phyloP scores from a whole-genome alignment of 805 yeast species.

The Saturnispora serradocipensis region DNA sequence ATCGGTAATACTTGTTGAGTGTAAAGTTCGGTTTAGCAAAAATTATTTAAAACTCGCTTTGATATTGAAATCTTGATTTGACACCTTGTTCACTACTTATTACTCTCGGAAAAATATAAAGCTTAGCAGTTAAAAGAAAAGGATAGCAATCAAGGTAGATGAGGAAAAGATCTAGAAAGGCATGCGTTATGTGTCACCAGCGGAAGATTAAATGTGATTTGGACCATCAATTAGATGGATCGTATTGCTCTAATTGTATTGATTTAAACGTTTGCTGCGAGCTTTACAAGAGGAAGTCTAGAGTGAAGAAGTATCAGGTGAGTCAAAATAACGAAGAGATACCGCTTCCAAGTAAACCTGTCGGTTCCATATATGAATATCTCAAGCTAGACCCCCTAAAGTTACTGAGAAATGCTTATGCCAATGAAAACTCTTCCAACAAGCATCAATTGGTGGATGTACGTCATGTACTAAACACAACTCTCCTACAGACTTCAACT shows the following conservation, averaged over 20 bases:
- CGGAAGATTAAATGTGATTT: conserved; percentile 72
- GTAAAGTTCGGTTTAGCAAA: background rate
- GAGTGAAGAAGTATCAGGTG: conserved; percentile 36
- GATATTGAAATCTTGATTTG: background rate
- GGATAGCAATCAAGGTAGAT: conserved; percentile 16
- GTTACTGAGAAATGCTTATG: background rate
- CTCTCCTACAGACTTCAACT: background rate
- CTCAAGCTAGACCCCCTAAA: conserved; percentile 16
- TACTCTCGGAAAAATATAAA: background rate
- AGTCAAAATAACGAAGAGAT: conserved; percentile 12
- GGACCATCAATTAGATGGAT: conserved; percentile 33
- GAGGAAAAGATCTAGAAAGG: conserved; percentile 55
- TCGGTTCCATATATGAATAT: conserved; percentile 6
- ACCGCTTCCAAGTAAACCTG: conserved; percentile 5
- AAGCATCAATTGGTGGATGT: background rate
- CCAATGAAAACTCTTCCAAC: background rate
- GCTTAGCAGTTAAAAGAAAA: background rate
- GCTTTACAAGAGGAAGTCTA: conserved; percentile 53
- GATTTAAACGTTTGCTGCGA: conserved; percentile 66
- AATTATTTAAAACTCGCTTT: background rate
- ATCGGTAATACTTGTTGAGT: background rate
- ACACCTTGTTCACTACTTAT: background rate
- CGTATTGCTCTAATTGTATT: conserved; percentile 58
- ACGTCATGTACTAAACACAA: background rate
- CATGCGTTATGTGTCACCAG: conserved; percentile 69